phyloP scores from a whole-genome alignment of 352 stramenopile species.

The Globisporangium rhizosaccharum region DNA sequence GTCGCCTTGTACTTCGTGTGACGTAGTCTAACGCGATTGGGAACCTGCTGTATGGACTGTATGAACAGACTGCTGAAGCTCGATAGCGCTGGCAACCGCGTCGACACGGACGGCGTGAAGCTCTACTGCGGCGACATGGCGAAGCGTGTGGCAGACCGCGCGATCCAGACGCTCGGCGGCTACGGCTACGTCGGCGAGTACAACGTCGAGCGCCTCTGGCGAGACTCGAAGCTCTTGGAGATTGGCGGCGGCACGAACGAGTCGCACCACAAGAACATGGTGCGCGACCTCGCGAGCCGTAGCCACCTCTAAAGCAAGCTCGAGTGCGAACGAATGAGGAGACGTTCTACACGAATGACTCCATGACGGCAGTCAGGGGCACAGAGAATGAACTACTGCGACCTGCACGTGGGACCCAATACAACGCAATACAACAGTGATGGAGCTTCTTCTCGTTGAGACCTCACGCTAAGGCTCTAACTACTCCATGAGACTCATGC shows the following conservation, averaged over 20 bases:
- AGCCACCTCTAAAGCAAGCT: slow-evolving; percentile 28
- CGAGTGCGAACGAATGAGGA: too few species aligned
- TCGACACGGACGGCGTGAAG: slow-evolving; percentile 98
- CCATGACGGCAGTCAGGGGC: too few species aligned
- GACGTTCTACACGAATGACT: too few species aligned
- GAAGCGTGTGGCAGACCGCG: slow-evolving; percentile 96
- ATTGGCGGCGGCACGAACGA: slow-evolving; percentile 99
- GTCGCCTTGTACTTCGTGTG: not conserved
- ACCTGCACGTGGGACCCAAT: too few species aligned
- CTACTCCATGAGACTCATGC: too few species aligned
- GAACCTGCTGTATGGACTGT: not conserved
- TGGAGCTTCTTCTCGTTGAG: too few species aligned
- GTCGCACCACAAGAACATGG: slow-evolving; percentile 99
- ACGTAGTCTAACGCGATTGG: not conserved
- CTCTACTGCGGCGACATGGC: slow-evolving; percentile 97
- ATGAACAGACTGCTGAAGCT: slow-evolving; percentile 89
- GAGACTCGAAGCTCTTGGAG: slow-evolving; percentile 99
- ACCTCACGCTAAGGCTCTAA: too few species aligned
- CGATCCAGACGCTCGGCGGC: slow-evolving; percentile 97
- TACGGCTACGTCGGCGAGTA: slow-evolving; percentile 99
- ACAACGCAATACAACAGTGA: too few species aligned
- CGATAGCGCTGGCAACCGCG: slow-evolving; percentile 91
- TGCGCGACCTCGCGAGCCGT: slow-evolving; percentile 57
- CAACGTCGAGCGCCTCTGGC: slow-evolving; percentile 96
- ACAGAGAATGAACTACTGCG: too few species aligned